Percentiles rank a stretch among this genome's conserved stretches.
These are phyloP conservation scores for Brassica carinata DNA, from an alignment of 345 rosid species.

Conservation along the genomic window DNA sequence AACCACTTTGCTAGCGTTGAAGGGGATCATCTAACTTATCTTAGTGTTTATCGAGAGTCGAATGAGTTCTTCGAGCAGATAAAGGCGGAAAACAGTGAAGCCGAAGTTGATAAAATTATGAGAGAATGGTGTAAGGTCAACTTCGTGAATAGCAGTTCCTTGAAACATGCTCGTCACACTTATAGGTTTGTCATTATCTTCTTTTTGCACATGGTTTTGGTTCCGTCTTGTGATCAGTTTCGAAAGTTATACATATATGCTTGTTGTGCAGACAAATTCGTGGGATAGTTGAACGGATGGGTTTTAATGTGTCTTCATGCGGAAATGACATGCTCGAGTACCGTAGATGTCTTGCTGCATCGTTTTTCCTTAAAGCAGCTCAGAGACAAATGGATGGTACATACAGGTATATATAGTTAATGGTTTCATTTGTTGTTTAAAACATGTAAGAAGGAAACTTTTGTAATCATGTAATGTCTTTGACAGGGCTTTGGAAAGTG, in stretches of 20 bases:
- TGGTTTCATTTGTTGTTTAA: conserved; percentile 4
- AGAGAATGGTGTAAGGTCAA: conserved; percentile 93
- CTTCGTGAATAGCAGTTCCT: conserved; percentile 70
- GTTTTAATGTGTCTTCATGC: conserved; percentile 70
- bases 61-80: conserved; percentile 68
- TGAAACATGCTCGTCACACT: conserved; percentile 81
- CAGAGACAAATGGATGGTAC: conserved; percentile 82
- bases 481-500: conserved; percentile 88
- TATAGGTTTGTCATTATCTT: conserved; percentile 55
- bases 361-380: conserved; percentile 95
- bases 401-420: conserved; percentile 57
- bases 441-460: conserved; percentile 4
- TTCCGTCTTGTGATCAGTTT: conserved; percentile 12
- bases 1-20: conserved; percentile 84
- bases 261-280: conserved; percentile 71
- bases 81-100: conserved; percentile 44
- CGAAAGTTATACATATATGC: background rate
- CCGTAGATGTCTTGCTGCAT: conserved; percentile 85
- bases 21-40: conserved; percentile 86
- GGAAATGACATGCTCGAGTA: conserved; percentile 76
- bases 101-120: conserved; percentile 57
- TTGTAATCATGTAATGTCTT: conserved; percentile 21
- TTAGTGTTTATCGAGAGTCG: conserved; percentile 76
- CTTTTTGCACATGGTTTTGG: background rate
- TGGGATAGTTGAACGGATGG: conserved; percentile 74